Evolutionary conservation across 2,329 filamentous ascomycete species (phyloP).

Genomic region (Magnaporthiopsis incrustans): DNA sequence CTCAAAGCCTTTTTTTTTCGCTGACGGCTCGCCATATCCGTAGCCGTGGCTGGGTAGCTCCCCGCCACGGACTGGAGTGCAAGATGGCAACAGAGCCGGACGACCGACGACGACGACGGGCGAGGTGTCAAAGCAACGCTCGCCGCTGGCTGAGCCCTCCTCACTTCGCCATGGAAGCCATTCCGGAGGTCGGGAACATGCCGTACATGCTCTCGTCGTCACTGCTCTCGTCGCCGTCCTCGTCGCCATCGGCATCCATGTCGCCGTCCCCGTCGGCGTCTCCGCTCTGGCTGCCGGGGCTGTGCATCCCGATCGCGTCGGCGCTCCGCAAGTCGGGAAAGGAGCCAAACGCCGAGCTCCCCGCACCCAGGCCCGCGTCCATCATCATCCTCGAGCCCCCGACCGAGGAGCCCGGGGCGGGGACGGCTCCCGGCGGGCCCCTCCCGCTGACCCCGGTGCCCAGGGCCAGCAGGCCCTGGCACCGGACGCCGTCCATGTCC

Average conservation of each 20-base stretch:
- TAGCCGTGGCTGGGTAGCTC: too few species aligned
- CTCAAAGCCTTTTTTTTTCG: too few species aligned
- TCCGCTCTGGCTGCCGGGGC: slow-evolving; percentile 38
- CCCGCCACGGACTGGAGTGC: too few species aligned
- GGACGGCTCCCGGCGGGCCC: slow-evolving; percentile 16
- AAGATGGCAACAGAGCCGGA: neutral
- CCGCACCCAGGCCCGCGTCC: slow-evolving; percentile 27
- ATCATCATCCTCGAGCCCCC: slow-evolving; percentile 8
- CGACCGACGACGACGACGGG: too few species aligned
- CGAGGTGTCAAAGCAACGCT: too few species aligned
- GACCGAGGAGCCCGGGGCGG: slow-evolving; percentile 8
- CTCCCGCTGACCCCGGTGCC: slow-evolving; percentile 9
- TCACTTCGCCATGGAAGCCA: slow-evolving; percentile 20
- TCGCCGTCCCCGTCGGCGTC: neutral
- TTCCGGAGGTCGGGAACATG: slow-evolving; percentile 19
- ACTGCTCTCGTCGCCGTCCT: slow-evolving; percentile 31
- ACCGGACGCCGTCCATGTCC: slow-evolving; percentile 31
- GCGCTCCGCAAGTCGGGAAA: slow-evolving; percentile 49
- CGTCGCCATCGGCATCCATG: slow-evolving; percentile 1
- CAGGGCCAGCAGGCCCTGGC: slow-evolving; percentile 15
- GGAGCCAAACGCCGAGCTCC: slow-evolving; percentile 51
- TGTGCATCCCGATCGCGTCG: slow-evolving; percentile 30
- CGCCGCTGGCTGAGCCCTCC: neutral
- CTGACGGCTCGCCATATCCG: too few species aligned
- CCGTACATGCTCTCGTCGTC: slow-evolving; percentile 48